phyloP scores from a whole-genome alignment of 2,329 filamentous ascomycete genomes.

The Alternaria alternata region DNA sequence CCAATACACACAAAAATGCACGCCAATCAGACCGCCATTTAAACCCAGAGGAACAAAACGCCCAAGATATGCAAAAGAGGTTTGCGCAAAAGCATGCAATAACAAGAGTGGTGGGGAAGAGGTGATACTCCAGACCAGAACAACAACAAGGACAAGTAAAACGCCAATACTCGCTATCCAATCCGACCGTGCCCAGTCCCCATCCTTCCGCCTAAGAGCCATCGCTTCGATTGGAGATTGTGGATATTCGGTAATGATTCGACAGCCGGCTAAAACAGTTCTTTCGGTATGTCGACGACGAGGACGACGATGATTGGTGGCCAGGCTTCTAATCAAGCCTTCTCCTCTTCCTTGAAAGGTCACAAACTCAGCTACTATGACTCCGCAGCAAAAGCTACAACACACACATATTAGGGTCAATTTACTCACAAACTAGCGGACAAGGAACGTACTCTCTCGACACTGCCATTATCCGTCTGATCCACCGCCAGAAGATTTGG shows the following conservation, averaged over 20 bases:
- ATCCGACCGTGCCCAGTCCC: not conserved
- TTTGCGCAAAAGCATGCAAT: not conserved
- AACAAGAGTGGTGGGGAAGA: not conserved
- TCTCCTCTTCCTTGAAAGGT: slow-evolving; percentile 25
- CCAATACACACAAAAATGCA: not conserved
- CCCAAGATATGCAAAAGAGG: slow-evolving; percentile 12
- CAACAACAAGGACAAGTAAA: slow-evolving; percentile 2
- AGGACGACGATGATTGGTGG: not conserved
- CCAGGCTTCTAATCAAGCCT: slow-evolving; percentile 22
- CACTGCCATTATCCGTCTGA: slow-evolving; percentile 67
- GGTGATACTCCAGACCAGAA: not conserved
- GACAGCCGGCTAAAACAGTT: not conserved
- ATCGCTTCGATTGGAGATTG: not conserved
- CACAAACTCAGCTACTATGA: slow-evolving; percentile 56
- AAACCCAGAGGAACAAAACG: slow-evolving; percentile 6
- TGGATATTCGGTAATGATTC: not conserved
- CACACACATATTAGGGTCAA: slow-evolving; percentile 19
- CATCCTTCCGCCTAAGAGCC: not conserved
- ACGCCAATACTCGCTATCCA: slow-evolving; percentile 6
- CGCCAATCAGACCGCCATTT: not conserved
- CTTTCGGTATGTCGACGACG: not conserved
- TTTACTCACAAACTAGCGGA: slow-evolving; percentile 29
- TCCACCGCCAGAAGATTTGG: slow-evolving; percentile 68
- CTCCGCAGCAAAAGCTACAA: slow-evolving; percentile 57
- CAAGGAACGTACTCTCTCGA: slow-evolving; percentile 61